A percentile compares a stretch with the other conserved stretches of the same genome.
phyloP scores from a whole-genome alignment of 1,284 basidiomycete genomes.

The Tetrapyrgos nigripes region DNA sequence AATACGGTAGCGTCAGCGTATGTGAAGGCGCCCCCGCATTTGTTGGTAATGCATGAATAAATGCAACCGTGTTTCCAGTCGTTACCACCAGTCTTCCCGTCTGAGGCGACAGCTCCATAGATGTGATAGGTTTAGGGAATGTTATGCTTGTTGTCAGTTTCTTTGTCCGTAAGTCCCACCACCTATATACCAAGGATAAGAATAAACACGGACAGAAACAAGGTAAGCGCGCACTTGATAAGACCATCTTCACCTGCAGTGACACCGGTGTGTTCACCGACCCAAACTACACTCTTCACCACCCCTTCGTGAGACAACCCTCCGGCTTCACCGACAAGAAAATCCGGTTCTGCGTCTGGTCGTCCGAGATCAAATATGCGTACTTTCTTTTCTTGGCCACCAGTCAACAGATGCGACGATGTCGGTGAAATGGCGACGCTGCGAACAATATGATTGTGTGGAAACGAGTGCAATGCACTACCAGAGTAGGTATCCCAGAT shows the following conservation, averaged over 20 bases:
- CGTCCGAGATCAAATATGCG: slow-evolving; percentile 90
- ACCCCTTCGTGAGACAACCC: slow-evolving; percentile 83
- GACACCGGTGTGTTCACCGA: slow-evolving; percentile 85
- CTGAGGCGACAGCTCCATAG: slow-evolving; percentile 90
- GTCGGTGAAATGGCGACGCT: slow-evolving; percentile 86
- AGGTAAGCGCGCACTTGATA: slow-evolving; percentile 71
- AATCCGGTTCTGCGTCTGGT: slow-evolving; percentile 87
- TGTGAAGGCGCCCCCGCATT: slow-evolving; percentile 61
- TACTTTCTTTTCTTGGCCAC: slow-evolving; percentile 98
- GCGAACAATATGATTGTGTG: slow-evolving; percentile 98
- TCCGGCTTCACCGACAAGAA: slow-evolving; percentile 64
- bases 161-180: slow-evolving; percentile 94
- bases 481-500: slow-evolving; percentile 98
- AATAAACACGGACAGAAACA: slow-evolving; percentile 9
- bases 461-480: slow-evolving; percentile 87
- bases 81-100: slow-evolving; percentile 91
- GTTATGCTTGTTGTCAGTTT: slow-evolving; percentile 73
- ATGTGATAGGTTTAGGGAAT: slow-evolving; percentile 86
- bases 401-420: slow-evolving; percentile 80
- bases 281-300: slow-evolving; percentile 94
- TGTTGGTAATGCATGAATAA: slow-evolving; percentile 71
- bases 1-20: slow-evolving; percentile 77
- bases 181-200: slow-evolving; percentile 54
- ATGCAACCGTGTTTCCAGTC: slow-evolving; percentile 90
- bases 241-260: slow-evolving; percentile 92